Percentiles rank a stretch among this genome's conserved stretches.
Conservation (phyloP, 2,329 filamentous ascomycete genomes). For the Parasarocladium wereldwijsianum region DNA sequence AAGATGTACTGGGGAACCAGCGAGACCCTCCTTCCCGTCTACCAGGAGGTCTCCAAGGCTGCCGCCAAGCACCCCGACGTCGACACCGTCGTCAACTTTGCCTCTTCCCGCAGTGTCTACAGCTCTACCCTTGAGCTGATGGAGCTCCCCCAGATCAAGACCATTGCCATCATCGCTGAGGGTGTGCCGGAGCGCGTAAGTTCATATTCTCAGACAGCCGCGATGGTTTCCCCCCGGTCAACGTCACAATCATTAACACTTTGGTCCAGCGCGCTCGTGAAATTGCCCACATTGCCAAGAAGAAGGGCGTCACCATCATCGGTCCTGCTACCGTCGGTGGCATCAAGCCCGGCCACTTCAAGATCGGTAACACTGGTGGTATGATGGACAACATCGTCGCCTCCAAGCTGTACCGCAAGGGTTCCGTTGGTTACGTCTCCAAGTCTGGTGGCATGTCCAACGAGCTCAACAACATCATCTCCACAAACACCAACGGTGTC, state of each 20-base stretch:
- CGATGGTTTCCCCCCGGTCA: too few relatives aligned
- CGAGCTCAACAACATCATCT: slow-evolving; percentile 99
- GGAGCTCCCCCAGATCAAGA: slow-evolving; percentile 93
- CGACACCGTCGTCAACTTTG: slow-evolving; percentile 98
- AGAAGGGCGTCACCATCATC: slow-evolving; percentile 99
- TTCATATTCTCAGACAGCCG: slow-evolving; percentile 10
- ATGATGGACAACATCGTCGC: slow-evolving; percentile 99
- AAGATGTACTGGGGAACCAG: slow-evolving; percentile 99
- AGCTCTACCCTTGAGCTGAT: slow-evolving; percentile 97
- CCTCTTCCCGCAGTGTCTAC: slow-evolving; percentile 97
- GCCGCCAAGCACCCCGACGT: slow-evolving; percentile 94
- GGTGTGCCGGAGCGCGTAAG: slow-evolving; percentile 94
- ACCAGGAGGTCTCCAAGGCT: slow-evolving; percentile 87
- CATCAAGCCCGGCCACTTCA: slow-evolving; percentile 98
- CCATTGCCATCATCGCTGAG: slow-evolving; percentile 98
- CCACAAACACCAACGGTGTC: slow-evolving; percentile 91
- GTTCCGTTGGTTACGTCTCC: slow-evolving; percentile 97
- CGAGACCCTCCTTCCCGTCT: slow-evolving; percentile 95
- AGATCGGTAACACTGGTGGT: slow-evolving; percentile 99
- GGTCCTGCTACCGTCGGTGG: slow-evolving; percentile 96
- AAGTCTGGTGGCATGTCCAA: slow-evolving; percentile 99
- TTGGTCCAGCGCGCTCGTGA: slow-evolving; percentile 77
- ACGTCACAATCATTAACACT: slow-evolving; percentile 8
- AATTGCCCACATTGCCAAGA: slow-evolving; percentile 89
- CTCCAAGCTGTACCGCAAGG: slow-evolving; percentile 99